Percentiles rank a stretch among this genome's conserved stretches.
Evolutionary conservation across 495 filamentous ascomycete genomes (phyloP).

Genomic region (Amniculicola lignicola): DNA sequence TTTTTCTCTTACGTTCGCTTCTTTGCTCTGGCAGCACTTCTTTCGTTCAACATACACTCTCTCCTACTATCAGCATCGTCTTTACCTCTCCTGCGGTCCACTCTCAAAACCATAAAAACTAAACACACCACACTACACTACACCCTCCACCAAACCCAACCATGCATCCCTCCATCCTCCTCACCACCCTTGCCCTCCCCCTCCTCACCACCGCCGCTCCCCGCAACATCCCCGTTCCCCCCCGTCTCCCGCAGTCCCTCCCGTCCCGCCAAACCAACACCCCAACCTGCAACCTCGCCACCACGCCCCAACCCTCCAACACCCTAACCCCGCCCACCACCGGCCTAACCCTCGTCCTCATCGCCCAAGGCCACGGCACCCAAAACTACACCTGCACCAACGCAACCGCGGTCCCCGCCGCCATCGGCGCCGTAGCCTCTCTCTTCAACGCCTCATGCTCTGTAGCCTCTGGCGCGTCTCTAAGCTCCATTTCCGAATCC

Average conservation of each 20-base stretch:
- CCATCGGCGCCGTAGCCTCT: conserved; percentile 69
- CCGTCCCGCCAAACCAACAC: conserved; percentile 6
- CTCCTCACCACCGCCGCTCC: conserved; percentile 5
- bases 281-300: conserved; percentile 17
- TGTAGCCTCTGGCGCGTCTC: conserved; percentile 60
- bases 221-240: not conserved
- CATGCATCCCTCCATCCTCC: conserved; percentile 2
- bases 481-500: conserved; percentile 43
- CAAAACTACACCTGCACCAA: conserved; percentile 88
- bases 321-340: conserved; percentile 55
- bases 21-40: conserved; percentile 26
- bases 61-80: not conserved
- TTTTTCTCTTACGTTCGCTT: conserved; percentile 17
- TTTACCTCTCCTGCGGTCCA: not conserved
- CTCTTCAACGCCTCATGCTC: conserved; percentile 88
- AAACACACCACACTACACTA: conserved; percentile 1
- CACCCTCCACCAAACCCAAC: not conserved
- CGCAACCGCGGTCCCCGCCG: conserved; percentile 48
- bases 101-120: not conserved
- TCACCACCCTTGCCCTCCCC: conserved; percentile 8
- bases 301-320: conserved; percentile 15
- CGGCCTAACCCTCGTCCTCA: conserved; percentile 63
- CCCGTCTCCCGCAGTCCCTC: not conserved
- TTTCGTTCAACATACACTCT: conserved; percentile 11
- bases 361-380: conserved; percentile 81